Conservation (phyloP, 257 asterid species). For the Lycium ferocissimum region DNA sequence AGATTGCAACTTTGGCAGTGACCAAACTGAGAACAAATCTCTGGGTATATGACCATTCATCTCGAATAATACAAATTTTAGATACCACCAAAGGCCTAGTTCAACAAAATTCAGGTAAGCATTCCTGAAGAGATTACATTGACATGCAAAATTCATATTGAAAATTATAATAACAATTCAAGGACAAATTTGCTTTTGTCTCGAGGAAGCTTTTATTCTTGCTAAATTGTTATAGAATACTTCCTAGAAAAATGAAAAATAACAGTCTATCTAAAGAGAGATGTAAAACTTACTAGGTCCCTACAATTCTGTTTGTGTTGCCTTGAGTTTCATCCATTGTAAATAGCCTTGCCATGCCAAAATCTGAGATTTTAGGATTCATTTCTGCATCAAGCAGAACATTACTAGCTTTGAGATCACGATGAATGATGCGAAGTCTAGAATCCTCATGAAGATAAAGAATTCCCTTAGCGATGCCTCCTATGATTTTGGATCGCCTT, state of each 20-base stretch:
- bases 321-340: slow-evolving; percentile 33
- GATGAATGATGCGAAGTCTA: slow-evolving; percentile 35
- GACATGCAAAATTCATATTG: not conserved
- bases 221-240: too few species aligned
- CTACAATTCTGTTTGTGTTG: slow-evolving; percentile 33
- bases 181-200: not conserved
- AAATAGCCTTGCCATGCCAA: slow-evolving; percentile 41
- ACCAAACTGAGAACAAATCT: too few species aligned
- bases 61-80: not conserved
- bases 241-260: not conserved
- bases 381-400: slow-evolving; percentile 35
- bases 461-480: slow-evolving; percentile 34
- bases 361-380: slow-evolving; percentile 34
- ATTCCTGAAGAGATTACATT: not conserved
- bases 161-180: not conserved
- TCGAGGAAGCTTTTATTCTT: not conserved
- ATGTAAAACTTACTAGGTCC: slow-evolving; percentile 34
- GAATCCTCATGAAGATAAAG: slow-evolving; percentile 44
- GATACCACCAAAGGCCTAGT: not conserved
- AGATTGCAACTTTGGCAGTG: not conserved
- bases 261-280: not conserved
- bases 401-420: slow-evolving; percentile 41
- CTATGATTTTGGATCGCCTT: slow-evolving; percentile 33
- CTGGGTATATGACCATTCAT: not conserved
- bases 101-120: not conserved